Evolutionary conservation across 208 protist genomes (phyloP).

Genomic region (Leishmania lainsoni): DNA sequence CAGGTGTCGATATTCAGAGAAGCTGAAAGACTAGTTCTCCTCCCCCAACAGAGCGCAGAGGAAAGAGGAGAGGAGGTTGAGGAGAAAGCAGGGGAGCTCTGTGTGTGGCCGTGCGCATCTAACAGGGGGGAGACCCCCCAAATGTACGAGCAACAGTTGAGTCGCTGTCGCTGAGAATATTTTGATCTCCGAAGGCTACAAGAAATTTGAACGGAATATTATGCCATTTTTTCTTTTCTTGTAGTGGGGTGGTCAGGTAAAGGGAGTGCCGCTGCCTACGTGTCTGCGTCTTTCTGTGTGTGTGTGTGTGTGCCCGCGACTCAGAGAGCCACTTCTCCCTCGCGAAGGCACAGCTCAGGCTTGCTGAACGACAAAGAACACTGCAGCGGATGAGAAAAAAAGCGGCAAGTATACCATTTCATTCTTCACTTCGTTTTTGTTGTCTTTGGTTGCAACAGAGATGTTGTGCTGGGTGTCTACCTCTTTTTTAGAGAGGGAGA

Average conservation of each 20-base stretch:
- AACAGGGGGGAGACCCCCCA: background rate
- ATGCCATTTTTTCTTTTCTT: background rate
- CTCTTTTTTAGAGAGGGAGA: background rate
- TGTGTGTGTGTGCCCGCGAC: background rate
- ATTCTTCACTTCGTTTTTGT: background rate
- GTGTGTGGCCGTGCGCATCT: too few relatives aligned
- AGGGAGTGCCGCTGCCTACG: background rate
- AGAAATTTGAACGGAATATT: background rate
- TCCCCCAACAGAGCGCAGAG: background rate
- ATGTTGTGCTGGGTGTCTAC: background rate
- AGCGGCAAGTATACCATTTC: background rate
- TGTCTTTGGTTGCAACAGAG: background rate
- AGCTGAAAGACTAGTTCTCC: background rate
- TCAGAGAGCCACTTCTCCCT: background rate
- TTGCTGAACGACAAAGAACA: background rate
- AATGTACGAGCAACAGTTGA: background rate
- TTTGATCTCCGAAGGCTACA: background rate
- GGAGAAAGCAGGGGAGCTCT: background rate
- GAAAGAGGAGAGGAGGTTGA: background rate
- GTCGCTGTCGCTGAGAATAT: background rate
- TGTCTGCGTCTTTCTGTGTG: background rate
- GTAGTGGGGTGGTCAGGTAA: background rate
- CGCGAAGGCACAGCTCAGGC: background rate
- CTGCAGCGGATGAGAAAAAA: background rate
- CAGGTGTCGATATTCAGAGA: background rate